phyloP scores from a whole-genome alignment of 176 grass and related monocot species.

The Rhipidocladum racemiflorum region DNA sequence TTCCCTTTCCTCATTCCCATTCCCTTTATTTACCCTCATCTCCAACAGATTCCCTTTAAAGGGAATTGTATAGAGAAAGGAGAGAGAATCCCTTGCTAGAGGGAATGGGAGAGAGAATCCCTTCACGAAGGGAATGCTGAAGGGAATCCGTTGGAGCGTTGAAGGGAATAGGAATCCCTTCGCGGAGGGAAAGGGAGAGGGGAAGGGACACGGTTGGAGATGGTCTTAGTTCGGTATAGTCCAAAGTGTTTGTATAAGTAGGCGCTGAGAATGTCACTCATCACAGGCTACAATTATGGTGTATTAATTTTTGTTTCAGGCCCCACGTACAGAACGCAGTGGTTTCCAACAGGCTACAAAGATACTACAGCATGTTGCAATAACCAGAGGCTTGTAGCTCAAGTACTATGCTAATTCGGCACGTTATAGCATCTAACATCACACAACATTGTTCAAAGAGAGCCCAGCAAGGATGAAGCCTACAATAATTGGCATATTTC shows the following conservation, averaged over 20 bases:
- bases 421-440: not conserved
- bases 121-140: too few species aligned
- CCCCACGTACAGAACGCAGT: not conserved
- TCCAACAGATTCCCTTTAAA: too few species aligned
- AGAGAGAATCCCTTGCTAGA: too few species aligned
- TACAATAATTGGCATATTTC: not conserved
- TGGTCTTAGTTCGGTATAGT: not conserved
- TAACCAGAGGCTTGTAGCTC: not conserved
- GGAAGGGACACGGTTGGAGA: too few species aligned
- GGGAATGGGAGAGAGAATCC: too few species aligned
- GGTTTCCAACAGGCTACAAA: too few species aligned
- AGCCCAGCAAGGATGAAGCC: not conserved
- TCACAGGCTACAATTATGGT: not conserved
- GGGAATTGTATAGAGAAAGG: too few species aligned
- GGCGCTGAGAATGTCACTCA: not conserved
- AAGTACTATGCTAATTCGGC: not conserved
- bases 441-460: not conserved
- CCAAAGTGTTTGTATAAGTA: not conserved
- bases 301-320: not conserved
- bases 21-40: too few species aligned
- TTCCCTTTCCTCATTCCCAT: too few species aligned
- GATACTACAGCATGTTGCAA: not conserved
- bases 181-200: too few species aligned
- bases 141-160: too few species aligned
- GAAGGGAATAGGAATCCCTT: too few species aligned